Evolutionary conservation across 1,284 basidiomycete species (phyloP).

Genomic region (Heliocybe sulcata): DNA sequence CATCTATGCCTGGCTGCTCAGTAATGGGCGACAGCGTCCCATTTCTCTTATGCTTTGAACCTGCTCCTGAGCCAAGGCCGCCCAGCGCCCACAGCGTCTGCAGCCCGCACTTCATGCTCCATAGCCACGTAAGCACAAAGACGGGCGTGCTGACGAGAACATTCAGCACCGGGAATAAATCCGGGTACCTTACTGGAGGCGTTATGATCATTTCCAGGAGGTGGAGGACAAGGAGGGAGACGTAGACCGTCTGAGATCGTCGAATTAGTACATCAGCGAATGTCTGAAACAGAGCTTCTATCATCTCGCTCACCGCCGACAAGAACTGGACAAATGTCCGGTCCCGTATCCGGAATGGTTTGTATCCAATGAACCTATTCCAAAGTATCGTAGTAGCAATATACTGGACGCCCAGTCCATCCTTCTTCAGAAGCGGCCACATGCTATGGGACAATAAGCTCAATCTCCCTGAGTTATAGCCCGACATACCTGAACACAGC

Average conservation of each 20-base stretch:
- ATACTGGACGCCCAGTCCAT: conserved; percentile 76
- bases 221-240: conserved; percentile 51
- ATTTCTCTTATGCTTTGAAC: not conserved
- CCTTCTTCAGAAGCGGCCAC: conserved; percentile 83
- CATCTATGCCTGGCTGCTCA: not conserved
- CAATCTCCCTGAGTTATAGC: conserved; percentile 11
- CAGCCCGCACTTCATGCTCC: conserved; percentile 68
- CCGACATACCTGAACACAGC: conserved; percentile 72
- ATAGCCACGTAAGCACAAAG: conserved; percentile 69
- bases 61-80: conserved; percentile 20
- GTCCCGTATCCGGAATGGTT: conserved; percentile 39
- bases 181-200: conserved; percentile 74
- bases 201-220: conserved; percentile 51
- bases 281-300: not conserved
- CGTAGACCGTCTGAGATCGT: conserved; percentile 47
- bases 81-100: conserved; percentile 61
- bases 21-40: not conserved
- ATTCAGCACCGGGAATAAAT: conserved; percentile 82
- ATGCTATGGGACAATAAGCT: conserved; percentile 46
- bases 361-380: conserved; percentile 80
- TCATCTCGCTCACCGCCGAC: conserved; percentile 43
- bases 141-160: conserved; percentile 77
- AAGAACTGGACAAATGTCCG: conserved; percentile 44
- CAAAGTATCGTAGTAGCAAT: conserved; percentile 61
- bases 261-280: not conserved